Evolutionary conservation across 2,329 filamentous ascomycete species (phyloP), one percentile per base, ranked within the genome.

Genomic region (Aspergillus niger): DNA sequence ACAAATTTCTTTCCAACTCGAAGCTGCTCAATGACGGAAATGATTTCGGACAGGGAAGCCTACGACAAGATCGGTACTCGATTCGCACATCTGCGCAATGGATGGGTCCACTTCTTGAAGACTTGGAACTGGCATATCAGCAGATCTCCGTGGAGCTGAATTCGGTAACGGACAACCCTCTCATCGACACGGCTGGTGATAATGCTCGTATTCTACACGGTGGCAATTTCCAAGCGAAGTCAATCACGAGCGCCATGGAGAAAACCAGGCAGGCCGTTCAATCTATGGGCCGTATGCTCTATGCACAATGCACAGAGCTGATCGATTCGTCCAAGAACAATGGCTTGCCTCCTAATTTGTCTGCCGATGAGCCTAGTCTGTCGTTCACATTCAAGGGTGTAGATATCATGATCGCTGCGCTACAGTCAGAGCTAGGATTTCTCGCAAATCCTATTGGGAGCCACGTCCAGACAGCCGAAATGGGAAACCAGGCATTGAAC

Each of bases 221-320:
- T 2, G 87, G 85, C 30, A 90, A 90, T 69, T 90, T 90, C 70
- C 87, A 90, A 70, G 88, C 87, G 0, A 77, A 77, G 8, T 76
- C 82, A 1, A 74, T 90, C 11, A 89, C 87, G 0, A 85, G 85
- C 0, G 85, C 86, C 1, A 86, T 85, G 79, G 87, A 89, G 64
- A 89, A 89, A 72, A 76, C 77, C 0, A 78, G 82, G 3, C 70
- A 74, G 3, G 76, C 74, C 0, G 63, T 84, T 38, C 82, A 86
- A 64, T 80, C 79, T 67, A 70, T 87, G 5, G 86, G 87, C 3
- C 82, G 83, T 15, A 82, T 90, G 72, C 71, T 90, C 15, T 89
- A 86, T 67, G 77, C 82, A 0, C 87, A 90, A 69, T 81, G 80
- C 59, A 80, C 82, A 0, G 88, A 91, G 71, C 72, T 90, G 20